phyloP scores from a whole-genome alignment of 2,329 filamentous ascomycete genomes.

The Arthroderma uncinatum region DNA sequence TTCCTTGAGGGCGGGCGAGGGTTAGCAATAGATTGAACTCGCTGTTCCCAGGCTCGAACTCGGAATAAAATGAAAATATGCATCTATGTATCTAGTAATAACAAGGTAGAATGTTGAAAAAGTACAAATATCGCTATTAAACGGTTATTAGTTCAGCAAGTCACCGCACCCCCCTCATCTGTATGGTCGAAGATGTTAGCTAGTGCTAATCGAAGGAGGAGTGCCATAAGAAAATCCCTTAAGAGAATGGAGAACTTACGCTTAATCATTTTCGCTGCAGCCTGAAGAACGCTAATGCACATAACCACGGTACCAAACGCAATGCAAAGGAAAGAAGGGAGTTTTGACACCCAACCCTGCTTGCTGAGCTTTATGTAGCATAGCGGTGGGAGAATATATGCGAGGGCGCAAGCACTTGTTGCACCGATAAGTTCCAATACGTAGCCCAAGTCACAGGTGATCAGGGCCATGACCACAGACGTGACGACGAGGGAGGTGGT shows the following conservation, averaged over 20 bases:
- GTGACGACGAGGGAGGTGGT: conserved; percentile 70
- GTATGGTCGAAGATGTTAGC: conserved; percentile 4
- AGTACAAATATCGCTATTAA: conserved; percentile 1
- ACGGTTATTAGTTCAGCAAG: conserved; percentile 18
- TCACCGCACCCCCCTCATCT: conserved; percentile 27
- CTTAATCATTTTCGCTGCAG: conserved; percentile 53
- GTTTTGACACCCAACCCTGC: conserved; percentile 59
- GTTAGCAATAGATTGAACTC: background rate
- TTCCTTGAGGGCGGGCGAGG: background rate
- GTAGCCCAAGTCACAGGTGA: conserved; percentile 85
- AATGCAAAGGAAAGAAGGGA: conserved; percentile 60
- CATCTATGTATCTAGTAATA: conserved; percentile 3
- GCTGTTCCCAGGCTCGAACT: background rate
- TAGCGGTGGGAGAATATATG: conserved; percentile 86
- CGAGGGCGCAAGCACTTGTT: conserved; percentile 84
- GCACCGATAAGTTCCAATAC: conserved; percentile 96
- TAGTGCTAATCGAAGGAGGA: background rate
- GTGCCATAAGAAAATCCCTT: background rate
- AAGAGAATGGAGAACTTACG: conserved; percentile 23
- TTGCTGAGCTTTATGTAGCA: conserved; percentile 92
- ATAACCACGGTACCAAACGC: conserved; percentile 71
- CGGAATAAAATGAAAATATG: background rate
- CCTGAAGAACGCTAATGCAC: conserved; percentile 65
- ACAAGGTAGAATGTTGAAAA: conserved; percentile 1
- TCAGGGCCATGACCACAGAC: conserved; percentile 63